Evolutionary conservation across 495 filamentous ascomycete genomes (phyloP), one percentile per base, ranked within the genome.

Genomic region (Hyaloscypha variabilis): DNA sequence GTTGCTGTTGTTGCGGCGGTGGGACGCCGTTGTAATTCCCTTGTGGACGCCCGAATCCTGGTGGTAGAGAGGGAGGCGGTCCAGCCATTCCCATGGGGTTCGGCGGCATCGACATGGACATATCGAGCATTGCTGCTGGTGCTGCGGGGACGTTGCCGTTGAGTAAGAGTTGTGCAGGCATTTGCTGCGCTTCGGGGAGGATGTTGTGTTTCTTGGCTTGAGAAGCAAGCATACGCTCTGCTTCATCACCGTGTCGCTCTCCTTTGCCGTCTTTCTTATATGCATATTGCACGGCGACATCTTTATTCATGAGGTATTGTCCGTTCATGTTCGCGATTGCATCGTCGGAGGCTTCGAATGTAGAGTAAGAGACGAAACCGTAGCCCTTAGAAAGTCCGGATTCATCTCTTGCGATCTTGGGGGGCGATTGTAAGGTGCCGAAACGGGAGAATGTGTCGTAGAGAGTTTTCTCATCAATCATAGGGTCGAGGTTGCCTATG

Each of bases 261-360:
- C 94, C 94, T 78, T 97, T 97, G 51, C 96, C 95, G 72, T 99
- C 96, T 77, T 98, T 98, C 84, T 99, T 99, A 82, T 97, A 99
- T 49, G 95, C 95, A 76, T 99, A 99, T 75, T 99, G 94, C 50
- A 98, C 96, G 2, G 89, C 91, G 69, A 97, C 88, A 72, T 95
- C 88, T 77, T 97, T 97, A 80, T 97, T 97, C 87, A 96, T 95
- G 57, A 99, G 84, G 77, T 93, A 97, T 76, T 98, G 94, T 60
- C 93, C 92, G 74, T 97, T 91, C 94, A 99, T 97, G 71, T 92
- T 92, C 58, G 86, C 81, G 62, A 96, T 90, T 30, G 95, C 96
- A 63, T 91, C 90, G 71, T 99, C 95, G 24, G 92, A 94, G 64
- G 93, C 92, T 76, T 99, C 95, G 75, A 99, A 99, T 67, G 91